Evolutionary conservation across 768 basidiomycete species (phyloP).

Genomic region (button mushroom (Agaricus bisporus)): DNA sequence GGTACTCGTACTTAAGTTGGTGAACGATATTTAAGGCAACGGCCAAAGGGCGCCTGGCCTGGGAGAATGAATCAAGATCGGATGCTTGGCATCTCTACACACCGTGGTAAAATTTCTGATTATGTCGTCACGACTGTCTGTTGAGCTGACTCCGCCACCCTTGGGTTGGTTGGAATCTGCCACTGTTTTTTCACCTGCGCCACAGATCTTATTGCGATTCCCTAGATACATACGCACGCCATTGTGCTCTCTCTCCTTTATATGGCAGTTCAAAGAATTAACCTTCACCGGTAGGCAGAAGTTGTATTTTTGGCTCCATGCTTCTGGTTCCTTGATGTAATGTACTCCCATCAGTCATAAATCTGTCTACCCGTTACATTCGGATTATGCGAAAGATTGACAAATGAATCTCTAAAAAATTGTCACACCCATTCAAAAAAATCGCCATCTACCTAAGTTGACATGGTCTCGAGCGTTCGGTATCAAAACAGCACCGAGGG

Average conservation of each 20-base stretch:
- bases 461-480: constrained; percentile 2
- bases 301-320: constrained; percentile 9
- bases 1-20: background rate
- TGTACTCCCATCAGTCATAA: constrained; percentile 6
- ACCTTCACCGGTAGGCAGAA: background rate
- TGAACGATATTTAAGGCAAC: background rate
- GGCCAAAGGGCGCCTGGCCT: background rate
- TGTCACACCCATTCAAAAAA: background rate
- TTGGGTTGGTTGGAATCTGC: background rate
- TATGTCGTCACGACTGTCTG: constrained; percentile 8
- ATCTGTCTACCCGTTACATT: constrained; percentile 4
- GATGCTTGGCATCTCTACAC: constrained; percentile 1
- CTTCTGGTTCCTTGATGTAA: constrained; percentile 9
- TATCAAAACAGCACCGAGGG: constrained; percentile 4
- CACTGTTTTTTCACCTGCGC: background rate
- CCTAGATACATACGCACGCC: background rate
- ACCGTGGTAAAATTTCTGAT: constrained; percentile 1
- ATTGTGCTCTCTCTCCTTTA: background rate
- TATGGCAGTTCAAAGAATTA: background rate
- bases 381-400: constrained; percentile 11
- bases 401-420: constrained; percentile 4
- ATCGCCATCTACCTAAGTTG: constrained; percentile 4
- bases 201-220: background rate
- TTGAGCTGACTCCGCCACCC: constrained; percentile 1
- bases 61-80: background rate